Evolutionary conservation across 345 rosid genomes (phyloP).

Genomic region (Euphorbia lathyris): DNA sequence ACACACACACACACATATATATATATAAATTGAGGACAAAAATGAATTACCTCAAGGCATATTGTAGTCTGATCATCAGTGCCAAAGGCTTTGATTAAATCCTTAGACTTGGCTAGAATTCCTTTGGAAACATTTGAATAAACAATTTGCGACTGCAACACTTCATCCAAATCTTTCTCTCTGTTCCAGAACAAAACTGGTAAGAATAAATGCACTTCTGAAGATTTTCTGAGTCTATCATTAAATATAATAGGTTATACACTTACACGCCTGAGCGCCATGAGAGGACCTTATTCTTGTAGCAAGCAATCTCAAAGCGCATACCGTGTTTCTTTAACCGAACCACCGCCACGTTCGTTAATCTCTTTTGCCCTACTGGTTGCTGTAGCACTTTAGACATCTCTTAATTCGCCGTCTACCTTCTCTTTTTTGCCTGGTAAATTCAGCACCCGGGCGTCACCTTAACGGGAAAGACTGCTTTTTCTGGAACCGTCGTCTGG

Average conservation of each 20-base stretch:
- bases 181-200: slow-evolving; percentile 32
- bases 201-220: not conserved
- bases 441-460: not conserved
- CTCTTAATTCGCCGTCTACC: slow-evolving; percentile 1
- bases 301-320: slow-evolving; percentile 97
- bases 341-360: slow-evolving; percentile 93
- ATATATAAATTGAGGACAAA: not conserved
- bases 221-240: not conserved
- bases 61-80: slow-evolving; percentile 74
- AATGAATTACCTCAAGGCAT: slow-evolving; percentile 61
- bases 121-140: slow-evolving; percentile 92
- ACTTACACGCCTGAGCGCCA: slow-evolving; percentile 98
- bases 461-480: not conserved
- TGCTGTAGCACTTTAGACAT: slow-evolving; percentile 85
- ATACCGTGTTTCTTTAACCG: slow-evolving; percentile 81
- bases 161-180: slow-evolving; percentile 96
- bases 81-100: slow-evolving; percentile 61
- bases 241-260: not conserved
- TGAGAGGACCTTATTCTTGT: slow-evolving; percentile 96
- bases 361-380: slow-evolving; percentile 91
- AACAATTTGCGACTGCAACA: slow-evolving; percentile 89
- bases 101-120: slow-evolving; percentile 83
- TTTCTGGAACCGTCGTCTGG: not conserved
- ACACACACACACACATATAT: no score
- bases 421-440: not conserved